Percentiles rank a stretch among this genome's conserved stretches.
These are phyloP conservation scores for Starmerella bombicola DNA, from an alignment of 805 yeast genomes.

Conservation along the genomic window DNA sequence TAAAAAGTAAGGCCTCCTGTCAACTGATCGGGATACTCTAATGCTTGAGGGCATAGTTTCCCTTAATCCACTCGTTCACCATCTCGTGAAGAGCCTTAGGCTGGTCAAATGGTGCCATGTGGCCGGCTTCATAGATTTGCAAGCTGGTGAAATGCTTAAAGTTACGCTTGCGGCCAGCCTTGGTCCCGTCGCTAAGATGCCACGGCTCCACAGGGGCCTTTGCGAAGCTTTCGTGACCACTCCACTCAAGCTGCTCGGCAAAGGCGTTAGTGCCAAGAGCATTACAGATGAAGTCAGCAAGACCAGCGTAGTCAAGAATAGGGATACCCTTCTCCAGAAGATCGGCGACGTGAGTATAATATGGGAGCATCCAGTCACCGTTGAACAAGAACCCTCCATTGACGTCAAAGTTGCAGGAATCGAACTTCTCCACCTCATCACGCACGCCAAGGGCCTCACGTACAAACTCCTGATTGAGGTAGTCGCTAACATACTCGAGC, in stretches of 20 bases:
- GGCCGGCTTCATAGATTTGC: slow-evolving; percentile 77
- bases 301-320: slow-evolving; percentile 85
- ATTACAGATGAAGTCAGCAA: slow-evolving; percentile 83
- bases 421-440: slow-evolving; percentile 60
- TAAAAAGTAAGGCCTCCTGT: not conserved
- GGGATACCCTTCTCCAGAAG: slow-evolving; percentile 59
- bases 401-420: slow-evolving; percentile 66
- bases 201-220: slow-evolving; percentile 26
- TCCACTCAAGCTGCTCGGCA: slow-evolving; percentile 60
- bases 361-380: slow-evolving; percentile 61
- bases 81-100: slow-evolving; percentile 72
- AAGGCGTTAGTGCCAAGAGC: slow-evolving; percentile 86
- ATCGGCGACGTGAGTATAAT: slow-evolving; percentile 43
- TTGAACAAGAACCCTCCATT: slow-evolving; percentile 58
- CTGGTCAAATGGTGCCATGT: slow-evolving; percentile 88
- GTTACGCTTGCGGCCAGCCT: slow-evolving; percentile 57
- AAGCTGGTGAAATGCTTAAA: slow-evolving; percentile 57
- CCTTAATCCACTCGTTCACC: slow-evolving; percentile 76
- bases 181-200: slow-evolving; percentile 29
- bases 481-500: slow-evolving; percentile 56
- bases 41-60: slow-evolving; percentile 35
- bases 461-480: slow-evolving; percentile 62
- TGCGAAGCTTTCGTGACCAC: slow-evolving; percentile 39
- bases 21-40: too few species aligned
- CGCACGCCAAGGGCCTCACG: slow-evolving; percentile 63